A percentile compares a stretch with the other conserved stretches of the same genome.
phyloP scores from a whole-genome alignment of 768 basidiomycete species.

The Gelatoporia subvermispora region DNA sequence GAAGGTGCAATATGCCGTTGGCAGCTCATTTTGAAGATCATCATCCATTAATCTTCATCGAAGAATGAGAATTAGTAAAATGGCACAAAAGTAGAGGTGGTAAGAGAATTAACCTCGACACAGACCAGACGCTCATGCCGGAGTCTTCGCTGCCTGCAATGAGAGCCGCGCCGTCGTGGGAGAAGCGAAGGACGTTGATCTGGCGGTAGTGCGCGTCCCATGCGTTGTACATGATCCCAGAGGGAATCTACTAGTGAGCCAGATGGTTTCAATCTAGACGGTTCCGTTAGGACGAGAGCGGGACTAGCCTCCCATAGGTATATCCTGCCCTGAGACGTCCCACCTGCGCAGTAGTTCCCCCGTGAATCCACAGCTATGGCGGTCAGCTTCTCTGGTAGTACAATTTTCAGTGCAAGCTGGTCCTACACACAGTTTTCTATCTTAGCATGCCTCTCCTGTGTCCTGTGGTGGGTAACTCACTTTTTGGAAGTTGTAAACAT shows the following conservation, averaged over 20 bases:
- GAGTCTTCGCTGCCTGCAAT: constrained; percentile 91
- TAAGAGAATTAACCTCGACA: constrained; percentile 60
- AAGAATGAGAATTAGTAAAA: constrained; percentile 4
- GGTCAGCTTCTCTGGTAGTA: constrained; percentile 85
- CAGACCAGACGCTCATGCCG: constrained; percentile 82
- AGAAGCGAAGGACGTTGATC: constrained; percentile 79
- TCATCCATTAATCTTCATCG: constrained; percentile 66
- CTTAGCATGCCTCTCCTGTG: background rate
- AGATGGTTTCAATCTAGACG: background rate
- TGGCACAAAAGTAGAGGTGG: constrained; percentile 4
- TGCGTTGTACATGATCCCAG: constrained; percentile 87
- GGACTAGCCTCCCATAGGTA: constrained; percentile 93
- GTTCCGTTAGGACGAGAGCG: background rate
- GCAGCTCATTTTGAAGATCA: constrained; percentile 66
- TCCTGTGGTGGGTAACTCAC: constrained; percentile 33
- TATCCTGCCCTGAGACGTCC: constrained; percentile 82
- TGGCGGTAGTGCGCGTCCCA: constrained; percentile 97
- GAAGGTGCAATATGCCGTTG: constrained; percentile 72
- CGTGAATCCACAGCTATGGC: constrained; percentile 71
- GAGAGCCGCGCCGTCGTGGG: constrained; percentile 73
- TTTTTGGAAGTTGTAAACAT: constrained; percentile 94
- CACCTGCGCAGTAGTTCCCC: constrained; percentile 81
- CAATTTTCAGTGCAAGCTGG: constrained; percentile 80
- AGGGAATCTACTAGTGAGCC: constrained; percentile 59
- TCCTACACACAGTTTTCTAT: constrained; percentile 47